Base-by-base conservation (phyloP, 2,329 filamentous ascomycete species). In the Ilyonectria destructans region DNA sequence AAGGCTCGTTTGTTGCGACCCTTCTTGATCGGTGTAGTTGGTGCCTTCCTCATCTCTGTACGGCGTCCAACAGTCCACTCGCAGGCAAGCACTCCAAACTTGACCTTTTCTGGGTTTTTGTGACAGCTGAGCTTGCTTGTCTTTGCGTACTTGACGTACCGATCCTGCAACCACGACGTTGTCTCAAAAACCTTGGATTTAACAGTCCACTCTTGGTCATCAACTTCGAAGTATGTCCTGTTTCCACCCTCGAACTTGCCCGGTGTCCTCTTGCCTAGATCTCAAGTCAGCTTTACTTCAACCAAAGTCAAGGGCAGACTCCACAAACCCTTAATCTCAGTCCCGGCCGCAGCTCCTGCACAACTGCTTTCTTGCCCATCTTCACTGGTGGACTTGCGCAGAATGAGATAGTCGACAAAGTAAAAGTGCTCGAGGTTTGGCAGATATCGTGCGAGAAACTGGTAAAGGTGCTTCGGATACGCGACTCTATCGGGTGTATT, bases 381-480 rank as follows among this genome's bases (percentile, higher is more conserved):
- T 7, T 51, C 12, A 31, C 35, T 67, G 1, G 29, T 19, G 4
- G 55, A 17, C 55, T 78, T 80, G 7, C 79, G 79, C 10, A 83
- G 67, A 4, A 83, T 80, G 6, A 83, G 75, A 58, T 83, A 84
- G 68, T 86, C 84, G 23, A 86, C 74, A 52, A 86, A 82, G 66
- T 83, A 85, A 49, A 86, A 84, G 1, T 80, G 76, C 63, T 85
- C 80, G 6, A 86, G 75, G 15, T 81, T 83, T 1, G 81, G 81
- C 15, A 83, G 74, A 67, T 83, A 80, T 10, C 83, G 75, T 2
- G 82, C 79, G 7, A 84, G 75, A 35, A 86, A 84, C 56, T 85
- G 82, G 70, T 84, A 85, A 1, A 85, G 74, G 59, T 86, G 84
- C 6, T 75, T 74, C 0, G 84, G 84, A 33, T 79, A 80, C 15